Conservation (phyloP, 2,329 filamentous ascomycete species). For the Fonsecaea monophora region DNA sequence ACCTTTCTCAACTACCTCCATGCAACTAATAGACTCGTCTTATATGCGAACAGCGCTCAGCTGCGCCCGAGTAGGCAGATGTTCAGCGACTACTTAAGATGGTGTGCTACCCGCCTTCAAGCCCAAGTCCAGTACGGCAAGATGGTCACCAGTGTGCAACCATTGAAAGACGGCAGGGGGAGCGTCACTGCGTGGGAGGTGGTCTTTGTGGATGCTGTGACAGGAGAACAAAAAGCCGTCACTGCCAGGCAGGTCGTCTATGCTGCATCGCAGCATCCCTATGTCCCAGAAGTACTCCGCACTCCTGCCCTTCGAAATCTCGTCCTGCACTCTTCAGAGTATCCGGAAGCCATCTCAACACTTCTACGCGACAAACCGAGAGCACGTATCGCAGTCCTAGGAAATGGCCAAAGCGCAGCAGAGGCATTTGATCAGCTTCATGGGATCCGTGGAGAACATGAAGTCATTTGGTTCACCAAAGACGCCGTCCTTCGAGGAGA, state of each 20-base stretch:
- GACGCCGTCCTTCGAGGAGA: conserved; percentile 15
- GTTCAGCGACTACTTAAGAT: conserved; percentile 36
- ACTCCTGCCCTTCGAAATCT: not conserved
- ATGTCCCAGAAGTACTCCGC: conserved; percentile 25
- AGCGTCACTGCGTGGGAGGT: conserved; percentile 29
- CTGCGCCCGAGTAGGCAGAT: conserved; percentile 30
- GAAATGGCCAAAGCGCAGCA: conserved; percentile 34
- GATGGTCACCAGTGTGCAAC: conserved; percentile 21
- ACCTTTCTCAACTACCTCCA: conserved; percentile 39
- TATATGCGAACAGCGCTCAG: conserved; percentile 31
- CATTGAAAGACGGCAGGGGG: conserved; percentile 19
- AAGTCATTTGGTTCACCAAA: conserved; percentile 33
- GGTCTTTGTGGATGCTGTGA: conserved; percentile 22
- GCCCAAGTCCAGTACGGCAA: conserved; percentile 24
- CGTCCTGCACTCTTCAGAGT: conserved; percentile 34
- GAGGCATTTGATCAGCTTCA: conserved; percentile 35
- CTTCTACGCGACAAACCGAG: conserved; percentile 10
- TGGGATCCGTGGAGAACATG: conserved; percentile 25
- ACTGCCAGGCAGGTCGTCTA: conserved; percentile 33
- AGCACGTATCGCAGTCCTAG: conserved; percentile 32
- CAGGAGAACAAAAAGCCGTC: conserved; percentile 22
- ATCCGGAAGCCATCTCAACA: conserved; percentile 18
- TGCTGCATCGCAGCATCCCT: conserved; percentile 25
- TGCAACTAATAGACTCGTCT: conserved; percentile 28
- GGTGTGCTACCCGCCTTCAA: conserved; percentile 33